Conservation (phyloP, 441 rosid genomes). For the Brassica balearica region DNA sequence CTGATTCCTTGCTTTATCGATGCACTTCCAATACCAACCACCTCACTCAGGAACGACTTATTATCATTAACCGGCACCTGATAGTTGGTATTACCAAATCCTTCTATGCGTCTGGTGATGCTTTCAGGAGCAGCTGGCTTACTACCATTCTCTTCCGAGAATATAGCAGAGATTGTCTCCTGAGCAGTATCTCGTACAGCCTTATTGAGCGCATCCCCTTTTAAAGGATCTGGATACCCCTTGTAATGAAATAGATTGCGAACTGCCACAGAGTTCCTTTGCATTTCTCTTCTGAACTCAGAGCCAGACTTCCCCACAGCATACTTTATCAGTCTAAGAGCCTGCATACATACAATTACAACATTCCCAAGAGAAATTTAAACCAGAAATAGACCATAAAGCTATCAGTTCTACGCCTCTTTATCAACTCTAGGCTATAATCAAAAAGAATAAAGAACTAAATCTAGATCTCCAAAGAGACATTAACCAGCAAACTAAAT, state of each 20-base stretch:
- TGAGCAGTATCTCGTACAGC: slow-evolving; percentile 95
- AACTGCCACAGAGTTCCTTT: slow-evolving; percentile 87
- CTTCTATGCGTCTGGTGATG: slow-evolving; percentile 80
- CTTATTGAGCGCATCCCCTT: slow-evolving; percentile 96
- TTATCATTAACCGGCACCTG: slow-evolving; percentile 80
- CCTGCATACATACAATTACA: slow-evolving; percentile 53
- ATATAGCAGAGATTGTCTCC: slow-evolving; percentile 85
- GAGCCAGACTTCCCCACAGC: slow-evolving; percentile 87
- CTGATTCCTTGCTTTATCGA: slow-evolving; percentile 93
- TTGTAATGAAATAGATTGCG: slow-evolving; percentile 89
- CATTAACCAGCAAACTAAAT: slow-evolving; percentile 15
- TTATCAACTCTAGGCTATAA: not conserved
- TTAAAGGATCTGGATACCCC: slow-evolving; percentile 86
- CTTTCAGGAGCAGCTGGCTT: slow-evolving; percentile 68
- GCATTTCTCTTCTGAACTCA: slow-evolving; percentile 98
- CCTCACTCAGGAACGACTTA: slow-evolving; percentile 95
- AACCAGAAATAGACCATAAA: not conserved
- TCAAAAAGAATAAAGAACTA: not conserved
- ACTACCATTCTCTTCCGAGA: slow-evolving; percentile 74
- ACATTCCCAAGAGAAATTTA: not conserved
- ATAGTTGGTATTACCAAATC: slow-evolving; percentile 89
- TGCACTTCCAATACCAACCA: slow-evolving; percentile 93
- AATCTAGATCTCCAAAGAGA: slow-evolving; percentile 12
- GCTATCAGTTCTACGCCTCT: not conserved
- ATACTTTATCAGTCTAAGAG: slow-evolving; percentile 91